phyloP scores from a whole-genome alignment of 768 basidiomycete genomes.

The Russula vinacea region DNA sequence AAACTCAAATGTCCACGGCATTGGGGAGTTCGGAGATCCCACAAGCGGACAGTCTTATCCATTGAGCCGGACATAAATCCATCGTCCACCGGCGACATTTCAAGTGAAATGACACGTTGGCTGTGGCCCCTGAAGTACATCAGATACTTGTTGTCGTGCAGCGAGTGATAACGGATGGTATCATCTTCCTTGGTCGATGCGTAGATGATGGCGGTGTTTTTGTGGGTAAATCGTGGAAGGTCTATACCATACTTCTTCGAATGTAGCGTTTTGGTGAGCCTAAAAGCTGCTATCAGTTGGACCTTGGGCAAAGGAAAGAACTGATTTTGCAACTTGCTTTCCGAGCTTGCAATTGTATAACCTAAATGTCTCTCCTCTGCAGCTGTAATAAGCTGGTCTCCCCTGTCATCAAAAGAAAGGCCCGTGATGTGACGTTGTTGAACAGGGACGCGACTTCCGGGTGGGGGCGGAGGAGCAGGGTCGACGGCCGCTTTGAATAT shows the following conservation, averaged over 20 bases:
- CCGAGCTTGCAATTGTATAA: conserved; percentile 87
- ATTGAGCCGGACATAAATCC: conserved; percentile 93
- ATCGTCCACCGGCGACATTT: conserved; percentile 90
- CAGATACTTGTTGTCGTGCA: conserved; percentile 95
- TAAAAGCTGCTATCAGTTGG: conserved; percentile 39
- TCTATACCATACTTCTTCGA: conserved; percentile 98
- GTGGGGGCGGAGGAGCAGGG: conserved; percentile 48
- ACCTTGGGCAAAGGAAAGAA: conserved; percentile 27
- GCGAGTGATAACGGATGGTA: conserved; percentile 88
- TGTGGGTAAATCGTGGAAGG: conserved; percentile 92
- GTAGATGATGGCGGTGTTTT: conserved; percentile 76
- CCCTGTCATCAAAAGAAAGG: conserved; percentile 86
- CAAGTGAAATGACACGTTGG: conserved; percentile 81
- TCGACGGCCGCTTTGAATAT: conserved; percentile 82
- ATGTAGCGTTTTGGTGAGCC: conserved; percentile 71
- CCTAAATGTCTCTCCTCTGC: conserved; percentile 91
- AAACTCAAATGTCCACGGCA: conserved; percentile 79
- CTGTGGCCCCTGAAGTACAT: conserved; percentile 96
- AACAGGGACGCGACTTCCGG: conserved; percentile 39
- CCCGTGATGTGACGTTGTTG: conserved; percentile 70
- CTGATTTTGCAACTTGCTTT: conserved; percentile 65
- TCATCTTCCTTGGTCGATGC: conserved; percentile 96
- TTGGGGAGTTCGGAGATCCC: conserved; percentile 82
- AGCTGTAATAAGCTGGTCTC: conserved; percentile 81
- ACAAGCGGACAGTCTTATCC: conserved; percentile 92